A percentile compares a stretch with the other conserved stretches of the same genome.
Conservation (phyloP, 1,284 basidiomycete genomes). For the Porphyrellus sp. region DNA sequence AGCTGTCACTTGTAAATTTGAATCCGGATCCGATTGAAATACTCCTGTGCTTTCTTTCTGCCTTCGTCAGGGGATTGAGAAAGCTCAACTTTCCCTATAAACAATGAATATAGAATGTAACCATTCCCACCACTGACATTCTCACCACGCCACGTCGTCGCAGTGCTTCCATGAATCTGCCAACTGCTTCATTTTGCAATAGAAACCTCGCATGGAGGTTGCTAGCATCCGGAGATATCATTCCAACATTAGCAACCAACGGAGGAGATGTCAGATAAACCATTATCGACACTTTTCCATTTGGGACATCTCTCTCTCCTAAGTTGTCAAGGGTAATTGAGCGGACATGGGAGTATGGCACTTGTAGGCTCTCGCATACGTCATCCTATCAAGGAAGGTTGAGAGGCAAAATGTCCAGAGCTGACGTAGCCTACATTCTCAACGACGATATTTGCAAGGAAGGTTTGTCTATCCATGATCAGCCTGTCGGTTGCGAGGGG, state of each 20-base stretch:
- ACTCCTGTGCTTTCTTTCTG: conserved; percentile 18
- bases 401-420: conserved; percentile 11
- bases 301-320: conserved; percentile 15
- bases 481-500: conserved; percentile 42
- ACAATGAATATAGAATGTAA: conserved; percentile 6
- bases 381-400: conserved; percentile 35
- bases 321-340: conserved; percentile 40
- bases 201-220: conserved; percentile 38
- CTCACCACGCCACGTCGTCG: conserved; percentile 45
- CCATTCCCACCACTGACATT: not conserved
- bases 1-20: conserved; percentile 25
- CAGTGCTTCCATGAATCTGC: conserved; percentile 42
- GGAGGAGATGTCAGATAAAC: conserved; percentile 40
- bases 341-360: conserved; percentile 44
- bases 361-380: conserved; percentile 42
- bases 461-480: conserved; percentile 49
- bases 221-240: conserved; percentile 24
- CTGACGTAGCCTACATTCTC: conserved; percentile 20
- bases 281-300: conserved; percentile 32
- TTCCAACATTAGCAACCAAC: conserved; percentile 35
- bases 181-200: conserved; percentile 34
- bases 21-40: conserved; percentile 32
- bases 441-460: conserved; percentile 47
- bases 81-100: conserved; percentile 31
- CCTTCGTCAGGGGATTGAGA: conserved; percentile 15